Evolutionary conservation across 495 filamentous ascomycete genomes (phyloP).

Genomic region (Penicillium subrubescens): DNA sequence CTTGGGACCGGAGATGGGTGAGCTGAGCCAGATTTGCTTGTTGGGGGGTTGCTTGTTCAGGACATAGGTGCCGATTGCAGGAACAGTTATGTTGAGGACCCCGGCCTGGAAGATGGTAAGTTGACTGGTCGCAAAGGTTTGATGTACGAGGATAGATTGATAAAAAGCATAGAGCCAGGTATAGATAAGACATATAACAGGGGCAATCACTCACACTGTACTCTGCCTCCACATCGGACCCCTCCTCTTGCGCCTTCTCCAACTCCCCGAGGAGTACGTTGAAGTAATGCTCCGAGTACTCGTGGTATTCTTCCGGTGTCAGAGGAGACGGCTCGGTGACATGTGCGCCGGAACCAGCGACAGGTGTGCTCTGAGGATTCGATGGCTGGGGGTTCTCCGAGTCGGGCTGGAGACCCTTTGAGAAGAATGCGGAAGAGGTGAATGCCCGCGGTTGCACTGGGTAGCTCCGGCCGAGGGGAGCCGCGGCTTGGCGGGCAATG

Average conservation of each 20-base stretch:
- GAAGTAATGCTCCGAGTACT: constrained; percentile 53
- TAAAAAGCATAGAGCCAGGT: constrained; percentile 9
- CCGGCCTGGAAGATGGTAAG: constrained; percentile 60
- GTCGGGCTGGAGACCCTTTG: constrained; percentile 48
- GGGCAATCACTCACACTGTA: constrained; percentile 47
- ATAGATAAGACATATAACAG: constrained; percentile 1
- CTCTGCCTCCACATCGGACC: constrained; percentile 57
- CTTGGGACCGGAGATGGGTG: constrained; percentile 89
- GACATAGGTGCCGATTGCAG: constrained; percentile 74
- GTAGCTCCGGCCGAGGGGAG: constrained; percentile 9
- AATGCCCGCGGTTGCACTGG: constrained; percentile 22
- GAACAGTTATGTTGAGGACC: constrained; percentile 73
- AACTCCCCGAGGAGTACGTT: constrained; percentile 47
- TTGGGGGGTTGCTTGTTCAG: constrained; percentile 98
- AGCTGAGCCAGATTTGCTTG: constrained; percentile 96
- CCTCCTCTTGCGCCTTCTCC: constrained; percentile 49
- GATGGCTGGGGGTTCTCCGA: constrained; percentile 43
- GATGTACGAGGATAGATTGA: background rate
- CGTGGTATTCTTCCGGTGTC: constrained; percentile 46
- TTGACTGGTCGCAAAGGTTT: background rate
- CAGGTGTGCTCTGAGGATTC: constrained; percentile 35
- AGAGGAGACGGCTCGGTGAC: constrained; percentile 46
- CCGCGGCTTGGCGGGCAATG: constrained; percentile 10
- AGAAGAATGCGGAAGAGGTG: constrained; percentile 30
- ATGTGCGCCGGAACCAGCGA: constrained; percentile 37